Percentiles rank a stretch among this genome's conserved stretches.
These are phyloP conservation scores for Stephanodiscus triporus DNA, from an alignment of 108 stramenopile species.

Conservation along the genomic window DNA sequence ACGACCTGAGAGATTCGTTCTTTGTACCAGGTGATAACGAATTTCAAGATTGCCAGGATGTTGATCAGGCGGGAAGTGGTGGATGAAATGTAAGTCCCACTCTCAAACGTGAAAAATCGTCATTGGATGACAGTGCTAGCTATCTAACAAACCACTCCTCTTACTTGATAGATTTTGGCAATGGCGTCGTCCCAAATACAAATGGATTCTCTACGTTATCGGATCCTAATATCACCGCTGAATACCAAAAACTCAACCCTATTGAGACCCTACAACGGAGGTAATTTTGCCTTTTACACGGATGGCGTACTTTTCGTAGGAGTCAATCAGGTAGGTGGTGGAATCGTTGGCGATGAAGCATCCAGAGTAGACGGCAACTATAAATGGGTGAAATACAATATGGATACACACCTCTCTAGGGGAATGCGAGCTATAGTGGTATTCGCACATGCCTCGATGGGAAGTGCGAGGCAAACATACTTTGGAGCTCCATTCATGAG, in stretches of 20 bases:
- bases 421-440: slow-evolving; percentile 36
- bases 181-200: slow-evolving; percentile 22
- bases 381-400: slow-evolving; percentile 32
- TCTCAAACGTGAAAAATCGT: not conserved
- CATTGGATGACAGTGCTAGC: not conserved
- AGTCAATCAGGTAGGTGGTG: slow-evolving; percentile 39
- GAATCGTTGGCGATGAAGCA: slow-evolving; percentile 23
- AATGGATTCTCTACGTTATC: slow-evolving; percentile 36
- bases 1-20: slow-evolving; percentile 33
- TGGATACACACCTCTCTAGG: slow-evolving; percentile 25
- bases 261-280: slow-evolving; percentile 11
- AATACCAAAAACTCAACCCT: slow-evolving; percentile 10
- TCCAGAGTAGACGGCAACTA: slow-evolving; percentile 26
- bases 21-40: slow-evolving; percentile 41
- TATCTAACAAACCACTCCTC: not conserved
- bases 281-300: slow-evolving; percentile 38
- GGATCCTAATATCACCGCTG: slow-evolving; percentile 12
- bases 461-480: slow-evolving; percentile 5
- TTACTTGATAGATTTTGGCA: slow-evolving; percentile 27
- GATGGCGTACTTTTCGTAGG: slow-evolving; percentile 27
- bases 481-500: slow-evolving; percentile 33
- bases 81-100: slow-evolving; percentile 33
- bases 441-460: slow-evolving; percentile 41
- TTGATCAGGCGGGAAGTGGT: slow-evolving; percentile 21
- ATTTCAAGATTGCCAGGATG: slow-evolving; percentile 36